phyloP scores from a whole-genome alignment of 306 rosid species.

The Delonix regia region DNA sequence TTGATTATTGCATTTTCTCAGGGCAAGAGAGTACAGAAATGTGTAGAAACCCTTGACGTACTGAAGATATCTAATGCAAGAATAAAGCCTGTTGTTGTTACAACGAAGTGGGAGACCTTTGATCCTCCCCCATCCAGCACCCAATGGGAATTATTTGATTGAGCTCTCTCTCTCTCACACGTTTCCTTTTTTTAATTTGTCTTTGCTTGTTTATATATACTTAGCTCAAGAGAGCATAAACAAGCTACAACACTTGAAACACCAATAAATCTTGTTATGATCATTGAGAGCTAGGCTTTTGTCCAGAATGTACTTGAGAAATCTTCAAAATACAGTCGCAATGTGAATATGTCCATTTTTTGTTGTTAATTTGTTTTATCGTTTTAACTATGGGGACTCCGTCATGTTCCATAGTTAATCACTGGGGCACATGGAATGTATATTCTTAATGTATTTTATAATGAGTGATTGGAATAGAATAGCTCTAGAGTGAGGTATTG shows the following conservation, averaged over 20 bases:
- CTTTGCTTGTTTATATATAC: constrained; percentile 14
- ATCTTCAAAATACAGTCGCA: constrained; percentile 10
- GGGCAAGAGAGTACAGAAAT: constrained; percentile 81
- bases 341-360: constrained; percentile 28
- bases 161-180: neutral
- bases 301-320: neutral
- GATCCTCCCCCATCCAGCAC: constrained; percentile 36
- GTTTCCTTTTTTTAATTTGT: neutral
- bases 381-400: neutral
- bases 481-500: neutral
- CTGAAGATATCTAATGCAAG: constrained; percentile 67
- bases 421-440: neutral
- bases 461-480: constrained; percentile 4
- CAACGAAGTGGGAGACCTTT: constrained; percentile 88
- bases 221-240: neutral
- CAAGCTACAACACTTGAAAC: neutral
- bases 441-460: neutral
- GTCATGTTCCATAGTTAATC: neutral
- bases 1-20: constrained; percentile 38
- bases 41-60: constrained; percentile 72
- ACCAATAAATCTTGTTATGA: constrained; percentile 32
- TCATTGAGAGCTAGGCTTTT: neutral
- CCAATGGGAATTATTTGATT: constrained; percentile 48
- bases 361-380: neutral
- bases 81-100: constrained; percentile 59